Conservation (phyloP, 2,329 filamentous ascomycete species). For the Blastomyces silverae region DNA sequence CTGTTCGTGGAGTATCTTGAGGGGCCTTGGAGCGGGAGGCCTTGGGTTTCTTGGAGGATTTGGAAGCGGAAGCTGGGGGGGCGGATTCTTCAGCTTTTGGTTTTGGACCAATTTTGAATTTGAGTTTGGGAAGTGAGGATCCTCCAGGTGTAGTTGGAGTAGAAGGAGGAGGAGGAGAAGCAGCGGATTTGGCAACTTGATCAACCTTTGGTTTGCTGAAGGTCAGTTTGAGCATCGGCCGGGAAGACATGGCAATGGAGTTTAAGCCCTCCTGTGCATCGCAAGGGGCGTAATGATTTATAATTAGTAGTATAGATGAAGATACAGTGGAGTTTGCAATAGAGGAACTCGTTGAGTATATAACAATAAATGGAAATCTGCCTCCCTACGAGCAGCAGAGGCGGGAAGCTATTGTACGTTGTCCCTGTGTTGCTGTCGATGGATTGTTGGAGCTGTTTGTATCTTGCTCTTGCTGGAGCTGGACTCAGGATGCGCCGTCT, state of each 20-base stretch:
- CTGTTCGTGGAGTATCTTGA: conserved; percentile 5
- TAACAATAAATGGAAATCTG: not conserved
- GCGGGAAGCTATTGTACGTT: not conserved
- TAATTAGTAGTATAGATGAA: not conserved
- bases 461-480: not conserved
- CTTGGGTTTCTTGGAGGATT: conserved; percentile 24
- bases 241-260: conserved; percentile 32
- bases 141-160: conserved; percentile 20
- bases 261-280: not conserved
- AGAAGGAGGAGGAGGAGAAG: conserved; percentile 23
- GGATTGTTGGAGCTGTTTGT: not conserved
- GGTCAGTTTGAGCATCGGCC: conserved; percentile 39
- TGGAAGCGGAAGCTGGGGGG: conserved; percentile 24
- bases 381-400: not conserved
- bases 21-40: conserved; percentile 10
- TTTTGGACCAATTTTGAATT: conserved; percentile 37
- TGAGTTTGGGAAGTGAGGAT: conserved; percentile 35
- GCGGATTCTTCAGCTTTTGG: conserved; percentile 21
- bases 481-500: too few relatives aligned
- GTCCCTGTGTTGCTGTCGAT: not conserved
- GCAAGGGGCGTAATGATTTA: not conserved
- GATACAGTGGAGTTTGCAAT: not conserved
- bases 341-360: not conserved
- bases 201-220: conserved; percentile 36
- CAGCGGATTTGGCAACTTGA: conserved; percentile 21